Conservation (phyloP, 305 asterid genomes). For the Fraxinus floribunda region DNA sequence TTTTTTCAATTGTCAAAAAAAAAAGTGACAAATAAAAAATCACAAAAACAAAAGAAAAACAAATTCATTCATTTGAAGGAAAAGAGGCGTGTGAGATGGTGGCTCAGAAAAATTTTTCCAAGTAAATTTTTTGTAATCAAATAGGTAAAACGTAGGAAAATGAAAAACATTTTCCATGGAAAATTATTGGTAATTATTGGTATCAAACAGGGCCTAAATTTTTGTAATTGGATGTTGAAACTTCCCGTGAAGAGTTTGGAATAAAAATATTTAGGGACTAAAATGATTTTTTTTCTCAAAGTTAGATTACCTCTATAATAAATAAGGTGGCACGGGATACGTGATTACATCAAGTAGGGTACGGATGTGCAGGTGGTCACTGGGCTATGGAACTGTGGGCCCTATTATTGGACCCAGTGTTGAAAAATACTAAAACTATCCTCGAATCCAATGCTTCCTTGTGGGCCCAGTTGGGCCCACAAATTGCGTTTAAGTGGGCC, state of each 20-base stretch:
- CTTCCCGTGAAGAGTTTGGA: not conserved
- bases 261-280: not conserved
- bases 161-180: too few relatives aligned
- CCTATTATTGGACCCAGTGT: conserved; percentile 5
- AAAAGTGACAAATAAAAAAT: too few relatives aligned
- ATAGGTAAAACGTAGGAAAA: too few relatives aligned
- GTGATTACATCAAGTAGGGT: conserved; percentile 1
- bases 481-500: conserved; percentile 28
- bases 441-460: conserved; percentile 28
- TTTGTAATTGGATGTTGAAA: not conserved
- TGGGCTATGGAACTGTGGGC: conserved; percentile 13
- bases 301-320: not conserved
- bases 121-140: too few relatives aligned
- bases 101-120: too few relatives aligned
- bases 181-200: too few relatives aligned
- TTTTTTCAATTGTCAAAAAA: too few relatives aligned
- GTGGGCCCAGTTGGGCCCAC: conserved; percentile 20
- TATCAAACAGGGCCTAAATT: not conserved
- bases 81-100: too few relatives aligned
- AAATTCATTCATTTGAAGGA: too few relatives aligned
- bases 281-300: not conserved
- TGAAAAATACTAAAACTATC: not conserved
- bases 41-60: too few relatives aligned
- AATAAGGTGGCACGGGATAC: conserved; percentile 22
- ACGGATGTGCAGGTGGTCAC: conserved; percentile 20